Evolutionary conservation across 1,284 basidiomycete species (phyloP), one percentile per base, ranked within the genome.

Genomic region (Tylopilus sp.): DNA sequence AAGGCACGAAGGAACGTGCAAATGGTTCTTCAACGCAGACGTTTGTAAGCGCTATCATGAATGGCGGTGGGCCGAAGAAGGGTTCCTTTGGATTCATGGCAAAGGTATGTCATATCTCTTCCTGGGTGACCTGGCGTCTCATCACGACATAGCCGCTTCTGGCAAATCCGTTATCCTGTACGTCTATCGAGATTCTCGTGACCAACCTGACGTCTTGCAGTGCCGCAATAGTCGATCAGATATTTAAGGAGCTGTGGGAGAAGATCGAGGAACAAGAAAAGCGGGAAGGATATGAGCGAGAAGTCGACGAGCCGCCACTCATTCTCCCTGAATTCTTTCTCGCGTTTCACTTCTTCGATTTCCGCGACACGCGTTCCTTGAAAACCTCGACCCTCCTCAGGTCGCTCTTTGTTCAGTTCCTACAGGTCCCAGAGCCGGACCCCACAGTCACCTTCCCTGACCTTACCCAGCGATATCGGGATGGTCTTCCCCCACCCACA

Each of bases 341-440:
- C 7, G 64, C 53, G 1, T 58, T 60, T 45, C 63, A 64, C 50
- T 63, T 65, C 36, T 63, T 66, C 42, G 64, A 63, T 51, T 64
- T 58, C 46, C 63, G 63, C 20, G 64, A 65, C 44, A 48, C 37
- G 39, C 64, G 62, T 44, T 52, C 57, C 4, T 11, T 60, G 44
- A 52, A 46, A 33, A 50, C 43, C 2, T 37, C 54, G 24, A 43
- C 64, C 18, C 57, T 63, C 37, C 45, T 63, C 47, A 63, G 55
- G 29, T 62, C 61, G 7, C 53, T 63, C n/a, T 60, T 63, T 29
- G 52, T 53, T 17, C 62, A 63, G 52, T 66, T 63, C 44, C n/a
- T 66, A 9, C 62, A 65, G 40, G 52, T 57, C 10, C 59, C 54
- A 1, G 49, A 65, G 2, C 57, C 53, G 14, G 51, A 67, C 17